phyloP scores from a whole-genome alignment of 148 eudicot genomes.

The Rhododendron vialii region DNA sequence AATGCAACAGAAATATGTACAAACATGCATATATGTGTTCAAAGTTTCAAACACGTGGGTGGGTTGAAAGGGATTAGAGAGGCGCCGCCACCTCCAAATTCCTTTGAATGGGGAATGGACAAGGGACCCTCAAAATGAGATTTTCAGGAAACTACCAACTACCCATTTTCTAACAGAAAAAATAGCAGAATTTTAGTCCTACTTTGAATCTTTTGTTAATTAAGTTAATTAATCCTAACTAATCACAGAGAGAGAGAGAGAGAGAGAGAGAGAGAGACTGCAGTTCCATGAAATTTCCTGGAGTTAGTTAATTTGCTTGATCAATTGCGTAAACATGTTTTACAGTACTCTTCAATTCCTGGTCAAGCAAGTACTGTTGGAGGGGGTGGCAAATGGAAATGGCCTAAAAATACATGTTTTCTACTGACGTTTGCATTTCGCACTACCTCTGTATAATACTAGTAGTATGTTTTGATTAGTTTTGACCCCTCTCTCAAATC shows the following conservation, averaged over 20 bases:
- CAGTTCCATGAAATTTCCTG: not conserved
- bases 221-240: too few relatives aligned
- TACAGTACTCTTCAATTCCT: not conserved
- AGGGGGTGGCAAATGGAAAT: not conserved
- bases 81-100: not conserved
- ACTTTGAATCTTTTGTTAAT: not conserved
- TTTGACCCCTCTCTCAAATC: not conserved
- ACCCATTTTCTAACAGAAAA: not conserved
- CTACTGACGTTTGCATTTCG: not conserved
- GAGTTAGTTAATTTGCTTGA: not conserved
- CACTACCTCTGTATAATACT: not conserved
- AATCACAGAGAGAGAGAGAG: not conserved
- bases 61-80: not conserved
- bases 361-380: not conserved
- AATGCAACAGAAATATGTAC: not conserved
- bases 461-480: not conserved
- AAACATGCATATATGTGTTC: too few relatives aligned
- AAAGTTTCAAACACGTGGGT: constrained; percentile 13
- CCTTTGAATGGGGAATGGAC: not conserved
- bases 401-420: not conserved
- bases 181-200: not conserved
- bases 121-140: not conserved
- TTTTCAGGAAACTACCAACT: not conserved
- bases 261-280: not conserved
- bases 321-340: not conserved